Evolutionary conservation across 352 stramenopile species (phyloP).

Genomic region (Pythium sukuiense): DNA sequence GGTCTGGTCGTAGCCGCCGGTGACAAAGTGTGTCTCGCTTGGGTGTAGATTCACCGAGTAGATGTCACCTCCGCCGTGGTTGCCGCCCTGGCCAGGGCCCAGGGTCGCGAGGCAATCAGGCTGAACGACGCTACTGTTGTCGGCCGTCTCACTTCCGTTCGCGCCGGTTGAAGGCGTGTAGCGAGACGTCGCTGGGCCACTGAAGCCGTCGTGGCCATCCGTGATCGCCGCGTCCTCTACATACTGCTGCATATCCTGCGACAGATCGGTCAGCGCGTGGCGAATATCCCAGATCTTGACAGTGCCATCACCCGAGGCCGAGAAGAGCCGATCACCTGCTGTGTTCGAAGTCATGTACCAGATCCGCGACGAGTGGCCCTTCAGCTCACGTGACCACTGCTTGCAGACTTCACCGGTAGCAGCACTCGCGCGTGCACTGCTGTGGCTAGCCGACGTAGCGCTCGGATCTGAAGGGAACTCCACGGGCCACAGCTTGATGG

Average conservation of each 20-base stretch:
- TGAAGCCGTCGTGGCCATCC: slow-evolving; percentile 38
- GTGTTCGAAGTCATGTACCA: slow-evolving; percentile 77
- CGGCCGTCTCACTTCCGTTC: neutral
- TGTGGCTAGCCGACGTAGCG: neutral
- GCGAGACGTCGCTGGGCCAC: slow-evolving; percentile 17
- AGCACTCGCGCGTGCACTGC: slow-evolving; percentile 1
- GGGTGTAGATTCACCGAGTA: slow-evolving; percentile 87
- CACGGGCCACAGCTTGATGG: slow-evolving; percentile 84
- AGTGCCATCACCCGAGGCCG: slow-evolving; percentile 77
- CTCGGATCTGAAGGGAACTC: slow-evolving; percentile 39
- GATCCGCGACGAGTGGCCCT: slow-evolving; percentile 81
- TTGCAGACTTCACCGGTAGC: slow-evolving; percentile 43
- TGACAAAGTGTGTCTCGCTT: slow-evolving; percentile 85
- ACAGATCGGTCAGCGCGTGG: slow-evolving; percentile 40
- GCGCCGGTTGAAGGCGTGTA: slow-evolving; percentile 6
- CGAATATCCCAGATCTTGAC: slow-evolving; percentile 88
- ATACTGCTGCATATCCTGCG: slow-evolving; percentile 37
- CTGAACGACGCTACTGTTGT: neutral
- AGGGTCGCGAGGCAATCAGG: slow-evolving; percentile 27
- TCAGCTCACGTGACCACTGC: slow-evolving; percentile 58
- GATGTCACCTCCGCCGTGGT: slow-evolving; percentile 51
- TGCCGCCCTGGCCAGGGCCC: slow-evolving; percentile 35
- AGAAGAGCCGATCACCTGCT: slow-evolving; percentile 70
- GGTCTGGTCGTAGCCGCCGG: slow-evolving; percentile 85
- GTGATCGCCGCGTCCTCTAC: slow-evolving; percentile 35